phyloP scores from a whole-genome alignment of 768 basidiomycete species.

The Russula griseocarnosa region DNA sequence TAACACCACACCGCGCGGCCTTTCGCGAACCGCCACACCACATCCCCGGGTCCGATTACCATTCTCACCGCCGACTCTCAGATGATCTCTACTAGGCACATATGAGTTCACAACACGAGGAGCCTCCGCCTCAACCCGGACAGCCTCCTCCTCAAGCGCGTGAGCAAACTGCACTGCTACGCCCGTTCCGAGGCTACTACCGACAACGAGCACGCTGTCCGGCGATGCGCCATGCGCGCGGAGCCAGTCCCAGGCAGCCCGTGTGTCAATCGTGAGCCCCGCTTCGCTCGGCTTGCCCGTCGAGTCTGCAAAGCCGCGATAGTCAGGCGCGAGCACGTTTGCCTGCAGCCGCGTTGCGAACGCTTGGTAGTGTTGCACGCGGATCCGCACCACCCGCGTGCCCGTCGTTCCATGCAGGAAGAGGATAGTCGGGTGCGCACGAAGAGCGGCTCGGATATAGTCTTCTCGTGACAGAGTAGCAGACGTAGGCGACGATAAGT shows the following conservation, averaged over 20 bases:
- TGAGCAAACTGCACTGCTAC: slow-evolving; percentile 51
- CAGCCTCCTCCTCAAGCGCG: slow-evolving; percentile 34
- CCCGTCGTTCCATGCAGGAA: slow-evolving; percentile 90
- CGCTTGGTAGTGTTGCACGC: slow-evolving; percentile 62
- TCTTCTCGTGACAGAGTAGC: slow-evolving; percentile 28
- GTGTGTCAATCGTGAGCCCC: slow-evolving; percentile 70
- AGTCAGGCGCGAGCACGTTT: slow-evolving; percentile 86
- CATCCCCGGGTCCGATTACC: neutral
- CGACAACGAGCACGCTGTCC: slow-evolving; percentile 66
- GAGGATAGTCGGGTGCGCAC: slow-evolving; percentile 63
- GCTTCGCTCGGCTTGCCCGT: slow-evolving; percentile 69
- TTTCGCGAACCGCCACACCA: slow-evolving; percentile 30
- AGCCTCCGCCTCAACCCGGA: slow-evolving; percentile 31
- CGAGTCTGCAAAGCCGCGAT: slow-evolving; percentile 90
- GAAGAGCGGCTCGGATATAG: slow-evolving; percentile 53
- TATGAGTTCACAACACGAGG: neutral
- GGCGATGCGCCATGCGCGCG: slow-evolving; percentile 53
- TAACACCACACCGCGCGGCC: slow-evolving; percentile 41
- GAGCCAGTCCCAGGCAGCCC: slow-evolving; percentile 80
- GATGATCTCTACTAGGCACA: neutral
- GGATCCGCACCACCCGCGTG: slow-evolving; percentile 65
- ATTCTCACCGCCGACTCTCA: neutral
- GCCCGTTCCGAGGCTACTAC: slow-evolving; percentile 88
- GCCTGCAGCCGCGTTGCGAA: slow-evolving; percentile 61
- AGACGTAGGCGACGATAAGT: slow-evolving; percentile 24